phyloP scores from a whole-genome alignment of 164 flowering plant genomes.

The Amborella trichopoda region DNA sequence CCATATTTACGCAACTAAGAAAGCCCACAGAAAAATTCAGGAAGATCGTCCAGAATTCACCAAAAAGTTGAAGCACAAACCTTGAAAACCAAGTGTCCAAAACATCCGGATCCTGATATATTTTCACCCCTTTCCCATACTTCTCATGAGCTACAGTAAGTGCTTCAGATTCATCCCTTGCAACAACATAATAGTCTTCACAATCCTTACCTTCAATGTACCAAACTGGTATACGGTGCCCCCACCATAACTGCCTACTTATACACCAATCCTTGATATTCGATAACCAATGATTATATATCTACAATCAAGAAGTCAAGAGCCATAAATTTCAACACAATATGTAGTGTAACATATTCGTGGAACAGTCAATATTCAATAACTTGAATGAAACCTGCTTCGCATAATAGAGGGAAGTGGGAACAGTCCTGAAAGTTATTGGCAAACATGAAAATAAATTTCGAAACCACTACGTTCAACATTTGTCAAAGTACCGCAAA shows the following conservation, averaged over 20 bases:
- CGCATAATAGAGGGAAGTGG: no score
- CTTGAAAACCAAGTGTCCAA: slow-evolving; percentile 99
- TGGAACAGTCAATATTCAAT: no score
- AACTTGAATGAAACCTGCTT: no score
- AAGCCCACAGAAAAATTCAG: no score
- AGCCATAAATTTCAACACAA: background rate
- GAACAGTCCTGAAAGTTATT: no score
- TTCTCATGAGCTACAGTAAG: slow-evolving; percentile 54
- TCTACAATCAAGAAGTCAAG: slow-evolving; percentile 36
- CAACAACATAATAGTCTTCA: slow-evolving; percentile 89
- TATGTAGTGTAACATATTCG: no score
- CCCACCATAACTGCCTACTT: slow-evolving; percentile 99
- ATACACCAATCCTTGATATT: slow-evolving; percentile 96
- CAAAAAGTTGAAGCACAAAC: slow-evolving; percentile 18
- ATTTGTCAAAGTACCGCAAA: no score
- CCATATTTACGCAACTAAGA: no score
- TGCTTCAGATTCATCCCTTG: slow-evolving; percentile 64
- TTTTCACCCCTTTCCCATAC: slow-evolving; percentile 70
- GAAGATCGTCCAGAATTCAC: no score
- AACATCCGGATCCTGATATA: slow-evolving; percentile 97
- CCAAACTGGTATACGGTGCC: slow-evolving; percentile 98
- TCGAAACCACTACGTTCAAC: no score
- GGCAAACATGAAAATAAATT: no score
- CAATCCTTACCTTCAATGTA: slow-evolving; percentile 68
- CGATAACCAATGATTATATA: slow-evolving; percentile 85